Evolutionary conservation across 2,329 filamentous ascomycete species (phyloP), one percentile per base, ranked within the genome.

Genomic region (Bipolaris gigantea): DNA sequence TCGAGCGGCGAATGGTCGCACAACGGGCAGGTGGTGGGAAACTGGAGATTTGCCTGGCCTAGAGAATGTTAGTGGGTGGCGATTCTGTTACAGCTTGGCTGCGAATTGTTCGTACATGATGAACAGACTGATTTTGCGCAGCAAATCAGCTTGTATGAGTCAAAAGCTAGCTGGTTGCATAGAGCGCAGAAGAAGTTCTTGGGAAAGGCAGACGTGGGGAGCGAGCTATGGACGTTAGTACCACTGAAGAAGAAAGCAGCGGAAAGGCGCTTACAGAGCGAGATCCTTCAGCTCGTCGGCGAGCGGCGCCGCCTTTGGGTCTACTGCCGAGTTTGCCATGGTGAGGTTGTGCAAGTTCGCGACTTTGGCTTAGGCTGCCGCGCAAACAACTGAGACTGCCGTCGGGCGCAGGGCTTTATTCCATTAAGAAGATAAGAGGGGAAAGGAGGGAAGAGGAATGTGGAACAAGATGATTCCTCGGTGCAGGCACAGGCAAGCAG

Each of bases 41-140:
- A 73, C 87, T 93, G 62, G 18, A 63, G 54, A 48, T 69, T 70
- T 7, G 60, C 57, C 43, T 69, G 65, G 47, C 71, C 71, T 73
- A 45, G 19, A 53, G n/a, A 5, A 19, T 36, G 35, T 63, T 36
- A 64, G 60, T 25, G 46, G 18, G 27, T 11, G 13, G 15, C 19
- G 21, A 35, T 8, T 13, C 3, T n/a, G 7, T 5, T 10, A 11
- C n/a, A n/a, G 11, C n/a, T 18, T 18, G 6, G 10, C n/a, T 16
- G 38, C 21, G 10, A n/a, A 15, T 38, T 8, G n/a, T 35, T 45
- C 87, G 70, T 79, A 97, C 94, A 99, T 61, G 81, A 83, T 70
- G 93, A 89, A 80, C 94, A 97, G 54, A 97, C 96, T 36, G 89
- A 88, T 72, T 96, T 93, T 70, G 97, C 94, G 75, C 94, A 99